These are phyloP conservation scores for Hymenoscyphus fructigenus DNA, from an alignment of 2,329 filamentous ascomycete species.

Conservation along the genomic window DNA sequence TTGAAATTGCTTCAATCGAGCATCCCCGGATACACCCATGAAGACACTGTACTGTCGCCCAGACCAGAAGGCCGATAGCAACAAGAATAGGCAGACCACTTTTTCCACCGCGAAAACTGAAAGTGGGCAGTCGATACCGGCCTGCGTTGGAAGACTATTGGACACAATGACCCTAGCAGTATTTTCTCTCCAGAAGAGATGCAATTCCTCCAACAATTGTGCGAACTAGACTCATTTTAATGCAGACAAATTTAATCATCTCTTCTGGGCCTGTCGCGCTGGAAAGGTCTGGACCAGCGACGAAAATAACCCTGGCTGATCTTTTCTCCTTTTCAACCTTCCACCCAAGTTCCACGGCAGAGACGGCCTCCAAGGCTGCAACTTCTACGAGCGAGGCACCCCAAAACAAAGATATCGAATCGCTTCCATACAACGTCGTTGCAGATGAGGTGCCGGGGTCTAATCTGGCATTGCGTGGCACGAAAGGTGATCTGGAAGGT, in stretches of 20 bases:
- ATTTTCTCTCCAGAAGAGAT: too few species aligned
- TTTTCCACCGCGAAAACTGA: too few species aligned
- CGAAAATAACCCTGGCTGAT: constrained; percentile 2
- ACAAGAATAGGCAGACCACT: background rate
- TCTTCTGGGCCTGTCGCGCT: background rate
- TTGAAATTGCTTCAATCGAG: constrained; percentile 4
- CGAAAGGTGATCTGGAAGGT: background rate
- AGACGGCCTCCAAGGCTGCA: background rate
- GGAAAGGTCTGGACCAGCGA: background rate
- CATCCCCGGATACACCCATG: constrained; percentile 1
- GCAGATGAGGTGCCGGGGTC: background rate
- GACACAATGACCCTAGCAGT: too few species aligned
- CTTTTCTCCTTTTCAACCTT: background rate
- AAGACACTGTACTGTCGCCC: background rate
- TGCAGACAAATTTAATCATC: background rate
- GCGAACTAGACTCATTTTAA: background rate
- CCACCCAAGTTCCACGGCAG: background rate
- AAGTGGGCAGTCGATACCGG: too few species aligned
- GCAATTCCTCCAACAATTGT: background rate
- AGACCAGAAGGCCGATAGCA: background rate
- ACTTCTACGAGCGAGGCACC: background rate
- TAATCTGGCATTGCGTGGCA: background rate
- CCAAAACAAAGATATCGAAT: background rate
- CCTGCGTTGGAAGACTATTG: too few species aligned
- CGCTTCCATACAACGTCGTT: background rate